Evolutionary conservation across 345 rosid species (phyloP).

Genomic region (Populus tremula): DNA sequence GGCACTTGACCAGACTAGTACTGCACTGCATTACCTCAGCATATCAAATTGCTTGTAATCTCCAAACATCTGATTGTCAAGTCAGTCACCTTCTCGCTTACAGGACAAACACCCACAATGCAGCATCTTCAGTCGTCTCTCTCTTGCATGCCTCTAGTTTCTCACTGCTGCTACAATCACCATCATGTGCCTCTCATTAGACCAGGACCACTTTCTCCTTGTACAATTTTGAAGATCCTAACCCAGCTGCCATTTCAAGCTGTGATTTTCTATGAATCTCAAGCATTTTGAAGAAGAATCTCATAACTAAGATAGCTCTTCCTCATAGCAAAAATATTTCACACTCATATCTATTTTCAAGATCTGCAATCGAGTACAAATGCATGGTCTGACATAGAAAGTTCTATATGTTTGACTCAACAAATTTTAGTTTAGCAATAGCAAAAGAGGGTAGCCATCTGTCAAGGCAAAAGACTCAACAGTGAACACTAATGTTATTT

Average conservation of each 20-base stretch:
- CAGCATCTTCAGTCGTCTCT: background rate
- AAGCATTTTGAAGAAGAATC: background rate
- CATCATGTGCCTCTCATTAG: too few species aligned
- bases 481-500: background rate
- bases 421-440: background rate
- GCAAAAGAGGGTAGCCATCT: background rate
- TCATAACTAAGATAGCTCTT: background rate
- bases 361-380: background rate
- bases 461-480: background rate
- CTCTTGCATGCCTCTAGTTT: background rate
- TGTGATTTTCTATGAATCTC: background rate
- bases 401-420: background rate
- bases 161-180: too few species aligned
- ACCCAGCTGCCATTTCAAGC: background rate
- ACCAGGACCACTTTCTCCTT: background rate
- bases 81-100: background rate
- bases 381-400: background rate
- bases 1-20: background rate
- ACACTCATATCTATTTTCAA: background rate
- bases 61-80: background rate
- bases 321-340: background rate
- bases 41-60: background rate
- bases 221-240: background rate
- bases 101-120: background rate
- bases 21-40: background rate